These are phyloP conservation scores for Primulina huaijiensis DNA, from an alignment of 257 asterid species.

Conservation along the genomic window DNA sequence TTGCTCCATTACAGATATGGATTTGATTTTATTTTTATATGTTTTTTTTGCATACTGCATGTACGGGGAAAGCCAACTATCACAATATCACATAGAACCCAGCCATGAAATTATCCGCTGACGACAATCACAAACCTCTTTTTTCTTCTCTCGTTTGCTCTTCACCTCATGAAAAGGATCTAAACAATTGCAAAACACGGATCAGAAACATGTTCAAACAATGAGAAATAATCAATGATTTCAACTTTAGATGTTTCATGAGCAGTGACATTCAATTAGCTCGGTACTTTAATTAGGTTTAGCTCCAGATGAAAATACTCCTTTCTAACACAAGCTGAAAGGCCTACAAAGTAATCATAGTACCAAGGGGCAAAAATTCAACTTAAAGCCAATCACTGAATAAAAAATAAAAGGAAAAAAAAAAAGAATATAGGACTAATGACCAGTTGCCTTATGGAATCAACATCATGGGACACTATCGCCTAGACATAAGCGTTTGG, in stretches of 20 bases:
- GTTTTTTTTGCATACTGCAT: neutral
- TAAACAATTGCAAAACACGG: conserved; percentile 31
- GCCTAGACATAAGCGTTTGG: neutral
- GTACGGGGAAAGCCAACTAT: conserved; percentile 11
- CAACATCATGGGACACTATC: neutral
- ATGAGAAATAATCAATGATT: conserved; percentile 13
- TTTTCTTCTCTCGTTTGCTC: conserved; percentile 65
- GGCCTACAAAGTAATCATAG: neutral
- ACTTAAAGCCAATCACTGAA: neutral
- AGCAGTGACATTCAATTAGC: conserved; percentile 14
- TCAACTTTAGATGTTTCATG: conserved; percentile 8
- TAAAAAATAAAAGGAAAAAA: neutral
- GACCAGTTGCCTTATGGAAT: conserved; percentile 3
- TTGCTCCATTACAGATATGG: conserved; percentile 1
- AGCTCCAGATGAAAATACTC: neutral
- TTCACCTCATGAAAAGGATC: conserved; percentile 73
- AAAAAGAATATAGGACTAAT: neutral
- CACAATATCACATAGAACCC: neutral
- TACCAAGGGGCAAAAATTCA: neutral
- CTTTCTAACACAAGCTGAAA: conserved; percentile 1
- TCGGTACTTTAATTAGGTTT: neutral
- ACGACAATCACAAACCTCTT: conserved; percentile 43
- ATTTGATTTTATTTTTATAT: neutral
- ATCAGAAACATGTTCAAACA: conserved; percentile 31
- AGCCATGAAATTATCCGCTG: neutral